Percentiles rank a stretch among this genome's conserved stretches.
Evolutionary conservation across 2,329 filamentous ascomycete genomes (phyloP).

Genomic region (Cercospora nicotianae): DNA sequence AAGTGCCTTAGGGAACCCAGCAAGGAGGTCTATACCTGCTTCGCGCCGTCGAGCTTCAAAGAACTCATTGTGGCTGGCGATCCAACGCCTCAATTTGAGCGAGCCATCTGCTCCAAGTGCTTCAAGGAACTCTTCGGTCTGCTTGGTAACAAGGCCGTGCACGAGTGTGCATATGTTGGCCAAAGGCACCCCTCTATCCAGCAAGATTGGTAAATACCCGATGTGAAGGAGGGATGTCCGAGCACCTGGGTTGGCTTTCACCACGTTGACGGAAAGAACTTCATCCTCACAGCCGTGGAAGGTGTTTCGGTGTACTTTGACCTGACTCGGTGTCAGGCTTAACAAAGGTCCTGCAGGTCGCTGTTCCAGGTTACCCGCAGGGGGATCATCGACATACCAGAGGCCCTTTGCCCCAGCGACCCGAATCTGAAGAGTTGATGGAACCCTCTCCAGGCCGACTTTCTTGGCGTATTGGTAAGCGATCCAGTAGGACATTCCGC

Average conservation of each 20-base stretch:
- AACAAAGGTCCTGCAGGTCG: conserved; percentile 39
- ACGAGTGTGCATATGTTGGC: conserved; percentile 53
- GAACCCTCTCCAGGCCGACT: conserved; percentile 56
- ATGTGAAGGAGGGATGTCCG: conserved; percentile 61
- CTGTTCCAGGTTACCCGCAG: not conserved
- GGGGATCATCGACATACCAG: conserved; percentile 57
- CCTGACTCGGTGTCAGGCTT: conserved; percentile 63
- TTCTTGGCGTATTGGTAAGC: conserved; percentile 55
- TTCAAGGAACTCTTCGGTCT: conserved; percentile 55
- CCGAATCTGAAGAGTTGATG: conserved; percentile 67
- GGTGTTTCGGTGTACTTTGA: conserved; percentile 53
- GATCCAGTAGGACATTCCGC: conserved; percentile 58
- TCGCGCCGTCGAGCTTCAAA: conserved; percentile 35
- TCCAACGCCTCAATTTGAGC: conserved; percentile 37
- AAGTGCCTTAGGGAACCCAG: conserved; percentile 51
- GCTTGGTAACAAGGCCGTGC: conserved; percentile 50
- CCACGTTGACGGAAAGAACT: conserved; percentile 59
- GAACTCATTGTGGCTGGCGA: conserved; percentile 50
- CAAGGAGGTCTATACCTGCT: conserved; percentile 41
- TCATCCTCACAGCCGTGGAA: conserved; percentile 39
- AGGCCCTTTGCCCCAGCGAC: conserved; percentile 74
- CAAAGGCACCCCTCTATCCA: conserved; percentile 56
- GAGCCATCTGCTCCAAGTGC: conserved; percentile 5
- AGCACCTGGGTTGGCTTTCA: conserved; percentile 50
- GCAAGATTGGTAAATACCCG: conserved; percentile 68